Percentiles rank a stretch among this genome's conserved stretches.
These are phyloP conservation scores for Pyrenochaeta sp. DNA, from an alignment of 2,329 filamentous ascomycete genomes.

Conservation along the genomic window DNA sequence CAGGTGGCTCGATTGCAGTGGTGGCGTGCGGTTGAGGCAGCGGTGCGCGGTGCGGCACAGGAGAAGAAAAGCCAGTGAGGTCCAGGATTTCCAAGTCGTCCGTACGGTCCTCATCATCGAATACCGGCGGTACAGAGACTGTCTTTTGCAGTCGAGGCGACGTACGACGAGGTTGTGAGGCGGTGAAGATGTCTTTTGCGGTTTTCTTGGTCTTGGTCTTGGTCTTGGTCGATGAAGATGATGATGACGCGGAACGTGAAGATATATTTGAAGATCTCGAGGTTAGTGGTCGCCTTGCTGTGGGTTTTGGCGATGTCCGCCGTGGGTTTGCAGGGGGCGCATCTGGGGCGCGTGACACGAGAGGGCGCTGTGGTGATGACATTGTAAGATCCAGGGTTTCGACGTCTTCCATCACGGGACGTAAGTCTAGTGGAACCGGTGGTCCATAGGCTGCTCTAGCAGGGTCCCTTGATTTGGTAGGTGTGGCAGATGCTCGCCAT, in stretches of 20 bases:
- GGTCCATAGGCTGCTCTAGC: conserved; percentile 8
- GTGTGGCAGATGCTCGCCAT: conserved; percentile 37
- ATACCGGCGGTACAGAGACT: conserved; percentile 16
- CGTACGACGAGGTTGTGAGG: conserved; percentile 20
- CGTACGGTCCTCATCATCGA: no score
- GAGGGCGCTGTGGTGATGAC: conserved; percentile 26
- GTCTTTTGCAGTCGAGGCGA: conserved; percentile 31
- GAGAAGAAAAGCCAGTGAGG: conserved; percentile 26
- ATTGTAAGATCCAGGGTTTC: conserved; percentile 42
- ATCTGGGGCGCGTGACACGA: no score
- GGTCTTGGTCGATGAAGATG: conserved; percentile 1
- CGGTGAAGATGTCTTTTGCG: not conserved
- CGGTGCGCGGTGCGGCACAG: conserved; percentile 6
- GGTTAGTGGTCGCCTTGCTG: conserved; percentile 28
- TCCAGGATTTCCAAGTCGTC: no score
- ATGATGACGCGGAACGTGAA: conserved; percentile 12
- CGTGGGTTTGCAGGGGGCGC: conserved; percentile 3
- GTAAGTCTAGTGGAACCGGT: conserved; percentile 24
- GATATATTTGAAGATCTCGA: conserved; percentile 30
- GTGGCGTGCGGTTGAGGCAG: no score
- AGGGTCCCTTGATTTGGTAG: conserved; percentile 23
- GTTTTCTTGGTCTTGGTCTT: conserved; percentile 10
- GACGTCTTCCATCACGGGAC: conserved; percentile 16
- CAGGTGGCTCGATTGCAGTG: no score
- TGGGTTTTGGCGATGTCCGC: conserved; percentile 6